phyloP scores from a whole-genome alignment of 495 filamentous ascomycete species.

The Aspergillus sclerotiicarbonarius region DNA sequence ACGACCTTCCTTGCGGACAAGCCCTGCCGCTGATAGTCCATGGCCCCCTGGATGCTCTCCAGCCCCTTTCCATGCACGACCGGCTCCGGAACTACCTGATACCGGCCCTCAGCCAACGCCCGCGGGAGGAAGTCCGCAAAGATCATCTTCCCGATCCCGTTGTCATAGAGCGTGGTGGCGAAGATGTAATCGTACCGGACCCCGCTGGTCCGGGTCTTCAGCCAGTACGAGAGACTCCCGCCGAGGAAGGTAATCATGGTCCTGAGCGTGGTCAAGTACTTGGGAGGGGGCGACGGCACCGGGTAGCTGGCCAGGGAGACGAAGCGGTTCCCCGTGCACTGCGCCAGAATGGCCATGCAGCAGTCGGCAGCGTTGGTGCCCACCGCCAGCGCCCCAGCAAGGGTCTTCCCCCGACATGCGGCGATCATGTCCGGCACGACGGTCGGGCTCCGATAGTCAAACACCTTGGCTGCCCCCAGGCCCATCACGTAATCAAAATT shows the following conservation, averaged over 20 bases:
- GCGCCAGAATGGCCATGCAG: background rate
- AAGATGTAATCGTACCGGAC: background rate
- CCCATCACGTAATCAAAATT: conserved; percentile 51
- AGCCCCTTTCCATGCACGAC: background rate
- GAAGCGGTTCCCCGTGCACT: background rate
- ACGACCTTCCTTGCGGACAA: background rate
- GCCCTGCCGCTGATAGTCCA: background rate
- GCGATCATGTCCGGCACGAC: conserved; percentile 19
- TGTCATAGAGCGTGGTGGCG: background rate
- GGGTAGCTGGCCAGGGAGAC: background rate
- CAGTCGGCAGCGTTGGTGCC: background rate
- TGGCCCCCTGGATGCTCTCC: background rate
- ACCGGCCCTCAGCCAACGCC: background rate
- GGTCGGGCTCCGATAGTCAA: conserved; percentile 52
- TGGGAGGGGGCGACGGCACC: background rate
- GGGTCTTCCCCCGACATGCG: background rate
- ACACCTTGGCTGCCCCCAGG: conserved; percentile 51
- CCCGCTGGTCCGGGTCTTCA: background rate
- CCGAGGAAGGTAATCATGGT: background rate
- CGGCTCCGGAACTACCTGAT: background rate
- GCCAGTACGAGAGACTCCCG: background rate
- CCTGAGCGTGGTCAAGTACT: background rate
- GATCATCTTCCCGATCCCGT: background rate
- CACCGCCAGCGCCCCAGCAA: background rate
- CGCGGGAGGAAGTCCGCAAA: background rate